phyloP scores from a whole-genome alignment of 257 asterid genomes.

The Solanum commersonii region DNA sequence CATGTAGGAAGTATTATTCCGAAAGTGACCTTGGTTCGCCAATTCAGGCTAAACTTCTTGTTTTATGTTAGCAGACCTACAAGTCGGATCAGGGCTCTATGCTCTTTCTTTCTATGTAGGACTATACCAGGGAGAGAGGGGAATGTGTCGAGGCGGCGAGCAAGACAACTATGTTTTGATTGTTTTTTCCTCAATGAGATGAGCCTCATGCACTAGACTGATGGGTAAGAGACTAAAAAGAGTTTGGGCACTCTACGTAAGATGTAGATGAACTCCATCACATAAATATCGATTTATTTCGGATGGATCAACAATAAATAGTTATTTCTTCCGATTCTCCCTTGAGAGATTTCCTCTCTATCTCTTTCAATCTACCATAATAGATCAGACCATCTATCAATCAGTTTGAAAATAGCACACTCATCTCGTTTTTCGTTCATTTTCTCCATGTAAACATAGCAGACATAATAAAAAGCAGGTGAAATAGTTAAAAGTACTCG shows the following conservation, averaged over 20 bases:
- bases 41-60: no score
- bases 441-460: no score
- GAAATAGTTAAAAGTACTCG: no score
- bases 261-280: neutral
- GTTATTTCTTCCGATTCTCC: no score
- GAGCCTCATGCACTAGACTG: neutral
- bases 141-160: accelerated
- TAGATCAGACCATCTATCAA: accelerated
- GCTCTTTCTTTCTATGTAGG: neutral
- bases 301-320: neutral
- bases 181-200: neutral
- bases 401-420: no score
- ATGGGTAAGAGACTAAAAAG: neutral
- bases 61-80: no score
- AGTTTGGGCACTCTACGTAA: neutral
- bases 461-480: no score
- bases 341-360: neutral
- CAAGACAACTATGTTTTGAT: neutral
- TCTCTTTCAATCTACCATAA: neutral
- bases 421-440: neutral
- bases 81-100: no score
- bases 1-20: neutral
- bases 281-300: no score
- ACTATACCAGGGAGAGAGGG: no score
- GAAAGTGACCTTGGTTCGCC: neutral